A percentile compares a stretch with the other conserved stretches of the same genome.
Evolutionary conservation across 2,329 filamentous ascomycete genomes (phyloP).

Genomic region (Leptographium flavum): DNA sequence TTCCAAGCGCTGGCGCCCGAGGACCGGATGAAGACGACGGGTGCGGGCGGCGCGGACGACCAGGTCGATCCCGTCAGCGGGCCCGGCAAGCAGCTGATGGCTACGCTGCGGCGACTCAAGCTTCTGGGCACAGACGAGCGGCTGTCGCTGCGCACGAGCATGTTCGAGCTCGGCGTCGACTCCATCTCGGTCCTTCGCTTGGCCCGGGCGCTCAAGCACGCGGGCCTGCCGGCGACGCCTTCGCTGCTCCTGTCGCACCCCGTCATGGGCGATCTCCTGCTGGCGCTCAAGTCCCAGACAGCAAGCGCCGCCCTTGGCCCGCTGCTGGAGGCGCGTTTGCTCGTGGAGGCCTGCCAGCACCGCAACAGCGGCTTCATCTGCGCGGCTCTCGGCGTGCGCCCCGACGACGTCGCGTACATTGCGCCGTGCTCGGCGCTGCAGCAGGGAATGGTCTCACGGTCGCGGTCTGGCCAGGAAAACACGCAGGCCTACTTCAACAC

Average conservation of each 20-base stretch:
- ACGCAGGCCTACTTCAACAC: constrained; percentile 57
- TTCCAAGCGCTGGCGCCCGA: constrained; percentile 48
- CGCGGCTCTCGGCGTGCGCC: constrained; percentile 32
- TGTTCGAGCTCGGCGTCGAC: constrained; percentile 79
- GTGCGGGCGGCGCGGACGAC: constrained; percentile 24
- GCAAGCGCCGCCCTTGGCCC: constrained; percentile 7
- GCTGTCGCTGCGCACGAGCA: constrained; percentile 43
- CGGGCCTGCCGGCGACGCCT: constrained; percentile 50
- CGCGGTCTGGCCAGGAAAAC: constrained; percentile 34
- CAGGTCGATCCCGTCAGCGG: not conserved
- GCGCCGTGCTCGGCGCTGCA: constrained; percentile 77
- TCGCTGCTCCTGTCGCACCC: constrained; percentile 53
- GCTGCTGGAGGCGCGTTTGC: constrained; percentile 39
- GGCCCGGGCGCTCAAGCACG: constrained; percentile 45
- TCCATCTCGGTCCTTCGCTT: constrained; percentile 73
- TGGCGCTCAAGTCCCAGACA: constrained; percentile 17
- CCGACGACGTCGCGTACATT: constrained; percentile 52
- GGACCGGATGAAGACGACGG: constrained; percentile 44
- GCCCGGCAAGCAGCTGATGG: not conserved
- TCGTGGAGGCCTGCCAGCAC: constrained; percentile 49
- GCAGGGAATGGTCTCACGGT: constrained; percentile 68
- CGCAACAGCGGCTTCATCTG: constrained; percentile 40
- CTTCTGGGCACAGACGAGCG: constrained; percentile 24
- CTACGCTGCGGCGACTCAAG: constrained; percentile 38
- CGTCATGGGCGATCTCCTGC: constrained; percentile 31